Evolutionary conservation across 306 rosid species (phyloP).

Genomic region (Benincasa hispida): DNA sequence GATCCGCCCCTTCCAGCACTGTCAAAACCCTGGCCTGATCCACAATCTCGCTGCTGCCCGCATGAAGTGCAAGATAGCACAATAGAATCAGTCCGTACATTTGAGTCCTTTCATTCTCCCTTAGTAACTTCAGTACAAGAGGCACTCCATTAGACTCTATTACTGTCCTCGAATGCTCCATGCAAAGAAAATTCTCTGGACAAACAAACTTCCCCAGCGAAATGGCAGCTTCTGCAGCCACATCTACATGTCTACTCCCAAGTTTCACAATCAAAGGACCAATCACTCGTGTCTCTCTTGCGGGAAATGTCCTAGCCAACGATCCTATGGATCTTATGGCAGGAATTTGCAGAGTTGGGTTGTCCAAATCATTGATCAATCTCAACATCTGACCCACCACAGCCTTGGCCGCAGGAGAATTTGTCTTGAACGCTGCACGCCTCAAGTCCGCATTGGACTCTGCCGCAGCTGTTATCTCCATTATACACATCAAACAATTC

Average conservation of each 20-base stretch:
- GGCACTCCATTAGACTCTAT: constrained; percentile 49
- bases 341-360: constrained; percentile 33
- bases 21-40: constrained; percentile 60
- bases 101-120: constrained; percentile 36
- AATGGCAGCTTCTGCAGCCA: constrained; percentile 58
- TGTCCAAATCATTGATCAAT: constrained; percentile 32
- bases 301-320: constrained; percentile 82
- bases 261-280: constrained; percentile 47
- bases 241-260: constrained; percentile 24
- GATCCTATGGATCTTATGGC: constrained; percentile 66
- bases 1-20: constrained; percentile 59
- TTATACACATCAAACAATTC: constrained; percentile 68
- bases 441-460: constrained; percentile 57
- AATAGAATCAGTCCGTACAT: constrained; percentile 50
- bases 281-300: constrained; percentile 62
- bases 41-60: constrained; percentile 48
- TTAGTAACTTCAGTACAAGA: constrained; percentile 40
- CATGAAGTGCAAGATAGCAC: constrained; percentile 67
- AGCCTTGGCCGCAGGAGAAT: constrained; percentile 55
- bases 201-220: constrained; percentile 58
- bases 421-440: constrained; percentile 58
- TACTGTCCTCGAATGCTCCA: constrained; percentile 61
- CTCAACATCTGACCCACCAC: constrained; percentile 71
- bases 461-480: constrained; percentile 64
- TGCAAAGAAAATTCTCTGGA: constrained; percentile 42